Conservation (phyloP, 371 early-diverging fungal genomes). For the Mucor circinelloides region DNA sequence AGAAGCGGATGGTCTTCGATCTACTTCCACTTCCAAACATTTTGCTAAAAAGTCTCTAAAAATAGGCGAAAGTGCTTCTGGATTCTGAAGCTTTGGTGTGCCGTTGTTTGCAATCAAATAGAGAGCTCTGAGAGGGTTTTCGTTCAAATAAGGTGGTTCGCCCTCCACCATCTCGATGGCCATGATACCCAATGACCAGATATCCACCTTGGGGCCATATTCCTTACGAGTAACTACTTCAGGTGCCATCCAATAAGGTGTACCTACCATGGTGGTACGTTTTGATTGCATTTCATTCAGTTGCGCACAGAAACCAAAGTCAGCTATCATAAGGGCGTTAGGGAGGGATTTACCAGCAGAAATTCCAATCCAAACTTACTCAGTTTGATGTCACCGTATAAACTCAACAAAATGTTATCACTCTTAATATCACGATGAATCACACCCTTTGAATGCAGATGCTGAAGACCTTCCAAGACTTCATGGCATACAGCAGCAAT, state of each 20-base stretch:
- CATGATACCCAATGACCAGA: constrained; percentile 99
- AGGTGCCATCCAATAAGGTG: constrained; percentile 97
- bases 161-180: constrained; percentile 94
- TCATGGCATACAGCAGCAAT: constrained; percentile 93
- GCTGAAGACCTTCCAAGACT: constrained; percentile 87
- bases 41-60: constrained; percentile 86
- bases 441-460: constrained; percentile 92
- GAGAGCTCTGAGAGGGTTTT: constrained; percentile 84
- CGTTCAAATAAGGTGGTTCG: constrained; percentile 96
- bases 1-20: constrained; percentile 79
- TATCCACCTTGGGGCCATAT: constrained; percentile 93
- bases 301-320: constrained; percentile 97
- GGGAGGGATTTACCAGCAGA: not conserved
- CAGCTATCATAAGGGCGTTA: constrained; percentile 57
- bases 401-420: constrained; percentile 90
- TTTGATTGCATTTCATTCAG: constrained; percentile 77
- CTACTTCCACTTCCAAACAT: constrained; percentile 87
- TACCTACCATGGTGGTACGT: constrained; percentile 92
- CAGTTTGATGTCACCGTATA: constrained; percentile 91
- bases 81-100: constrained; percentile 90
- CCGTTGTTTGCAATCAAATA: constrained; percentile 97
- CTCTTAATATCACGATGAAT: constrained; percentile 98
- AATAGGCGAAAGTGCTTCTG: constrained; percentile 76
- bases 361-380: constrained; percentile 52
- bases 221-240: constrained; percentile 93